Base-by-base conservation (phyloP, 2,329 filamentous ascomycete species). In the Coniochaeta prunicola region DNA sequence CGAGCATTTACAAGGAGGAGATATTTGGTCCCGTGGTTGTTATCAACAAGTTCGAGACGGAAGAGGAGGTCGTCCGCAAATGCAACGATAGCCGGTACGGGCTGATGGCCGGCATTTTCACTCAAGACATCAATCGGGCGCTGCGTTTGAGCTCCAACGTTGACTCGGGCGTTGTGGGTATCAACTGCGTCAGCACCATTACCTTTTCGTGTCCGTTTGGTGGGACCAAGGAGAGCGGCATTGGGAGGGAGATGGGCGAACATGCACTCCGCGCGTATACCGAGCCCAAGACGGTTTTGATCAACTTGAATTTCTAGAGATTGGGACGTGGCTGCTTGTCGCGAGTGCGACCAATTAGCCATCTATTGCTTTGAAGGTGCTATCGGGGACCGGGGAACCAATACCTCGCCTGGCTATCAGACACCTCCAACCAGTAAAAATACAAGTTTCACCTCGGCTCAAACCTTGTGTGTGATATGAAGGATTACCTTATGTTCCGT, bases 31-130 rank as follows among this genome's bases (percentile, higher is more conserved):
- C 80, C 4, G 80, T 84, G 53, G 77, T 80, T 1, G 74, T 74
- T 33, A 74, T 83, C 61, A 73, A 72, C 57, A 76, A 73, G 0
- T 84, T 83, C 70, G 77, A 77, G 62, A 76, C 73, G 0, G 80
- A 83, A 63, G 74, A 75, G 26, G 79, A 83, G 58, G 79, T 76
- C 1, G 64, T 83, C 21, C 63, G 70, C 26, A 69, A 72, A 24
- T 80, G 80, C 4, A 84, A 84, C 64, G 74, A 81, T 65, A 77
- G 76, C 2, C 76, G 76, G 12, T 82, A 80, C 63, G 81, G 81
- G 17, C 71, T 83, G 1, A 78, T 77, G 45, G 75, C 76, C 72
- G 75, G 59, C 0, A 72, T 83, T 2, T 83, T 81, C 65, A 83
- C 80, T 0, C 67, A 76, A 15, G 17, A 36, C 33, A 9, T 36